phyloP scores from a whole-genome alignment of 768 basidiomycete genomes.

The Holtermannia corniformis region DNA sequence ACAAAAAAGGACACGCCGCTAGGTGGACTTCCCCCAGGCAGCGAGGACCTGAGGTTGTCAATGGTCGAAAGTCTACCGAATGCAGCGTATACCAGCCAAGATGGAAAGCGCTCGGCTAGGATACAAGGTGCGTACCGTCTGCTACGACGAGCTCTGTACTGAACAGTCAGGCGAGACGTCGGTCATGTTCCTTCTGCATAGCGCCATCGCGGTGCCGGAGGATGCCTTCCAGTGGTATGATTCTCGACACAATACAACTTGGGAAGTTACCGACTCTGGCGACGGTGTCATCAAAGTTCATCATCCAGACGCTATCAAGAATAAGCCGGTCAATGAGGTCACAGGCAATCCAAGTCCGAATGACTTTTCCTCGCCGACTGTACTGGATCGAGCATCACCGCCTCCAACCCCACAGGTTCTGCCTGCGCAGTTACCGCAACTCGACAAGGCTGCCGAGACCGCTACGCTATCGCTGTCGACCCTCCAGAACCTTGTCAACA shows the following conservation, averaged over 20 bases:
- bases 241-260: neutral
- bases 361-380: neutral
- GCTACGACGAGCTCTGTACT: neutral
- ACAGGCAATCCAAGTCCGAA: neutral
- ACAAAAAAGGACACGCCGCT: neutral
- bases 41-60: neutral
- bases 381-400: neutral
- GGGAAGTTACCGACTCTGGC: neutral
- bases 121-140: neutral
- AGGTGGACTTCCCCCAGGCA: neutral
- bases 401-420: neutral
- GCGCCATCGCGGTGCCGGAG: neutral
- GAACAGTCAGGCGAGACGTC: neutral
- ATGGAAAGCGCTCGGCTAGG: neutral
- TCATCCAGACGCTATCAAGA: neutral
- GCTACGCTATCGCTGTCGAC: neutral
- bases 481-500: neutral
- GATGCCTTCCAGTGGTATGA: neutral
- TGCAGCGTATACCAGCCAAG: neutral
- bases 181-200: neutral
- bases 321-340: too few species aligned
- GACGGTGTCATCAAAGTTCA: neutral
- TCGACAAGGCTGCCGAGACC: neutral
- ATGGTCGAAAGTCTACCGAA: neutral
- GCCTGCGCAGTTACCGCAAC: neutral